A percentile compares a stretch with the other conserved stretches of the same genome.
phyloP scores from a whole-genome alignment of 345 rosid species.

The Luvunga scandens region DNA sequence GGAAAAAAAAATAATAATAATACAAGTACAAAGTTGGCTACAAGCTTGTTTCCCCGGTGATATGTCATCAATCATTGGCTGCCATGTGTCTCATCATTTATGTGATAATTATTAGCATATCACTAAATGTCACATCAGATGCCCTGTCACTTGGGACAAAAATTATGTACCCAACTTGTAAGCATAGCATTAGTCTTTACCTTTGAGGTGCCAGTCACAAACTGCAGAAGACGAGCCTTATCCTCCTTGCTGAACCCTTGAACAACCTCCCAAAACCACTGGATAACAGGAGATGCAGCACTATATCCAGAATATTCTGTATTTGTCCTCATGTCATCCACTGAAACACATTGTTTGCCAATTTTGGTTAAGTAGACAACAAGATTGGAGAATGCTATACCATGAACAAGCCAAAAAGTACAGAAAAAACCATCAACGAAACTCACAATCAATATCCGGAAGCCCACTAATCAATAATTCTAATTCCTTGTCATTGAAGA shows the following conservation, averaged over 20 bases:
- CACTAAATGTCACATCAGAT: background rate
- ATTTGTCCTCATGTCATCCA: constrained; percentile 92
- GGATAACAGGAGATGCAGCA: constrained; percentile 85
- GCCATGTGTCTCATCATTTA: background rate
- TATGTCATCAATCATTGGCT: background rate
- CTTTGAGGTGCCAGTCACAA: constrained; percentile 98
- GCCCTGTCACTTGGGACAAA: background rate
- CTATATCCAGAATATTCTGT: constrained; percentile 93
- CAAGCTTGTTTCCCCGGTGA: background rate
- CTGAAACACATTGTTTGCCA: constrained; percentile 33
- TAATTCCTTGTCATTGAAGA: constrained; percentile 90
- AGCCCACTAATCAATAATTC: constrained; percentile 93
- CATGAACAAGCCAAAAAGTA: background rate
- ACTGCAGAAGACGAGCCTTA: constrained; percentile 91
- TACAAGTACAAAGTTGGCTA: background rate
- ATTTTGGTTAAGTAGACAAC: background rate
- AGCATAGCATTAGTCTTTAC: constrained; percentile 21
- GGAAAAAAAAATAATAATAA: too few relatives aligned
- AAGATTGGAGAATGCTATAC: background rate
- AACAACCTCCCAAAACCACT: constrained; percentile 99
- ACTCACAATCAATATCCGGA: constrained; percentile 94
- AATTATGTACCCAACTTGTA: too few relatives aligned
- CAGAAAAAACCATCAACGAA: background rate
- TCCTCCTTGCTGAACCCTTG: constrained; percentile 97
- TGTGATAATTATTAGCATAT: too few relatives aligned